Evolutionary conservation across 108 stramenopile genomes (phyloP).

Genomic region (Skeletonema grethae): DNA sequence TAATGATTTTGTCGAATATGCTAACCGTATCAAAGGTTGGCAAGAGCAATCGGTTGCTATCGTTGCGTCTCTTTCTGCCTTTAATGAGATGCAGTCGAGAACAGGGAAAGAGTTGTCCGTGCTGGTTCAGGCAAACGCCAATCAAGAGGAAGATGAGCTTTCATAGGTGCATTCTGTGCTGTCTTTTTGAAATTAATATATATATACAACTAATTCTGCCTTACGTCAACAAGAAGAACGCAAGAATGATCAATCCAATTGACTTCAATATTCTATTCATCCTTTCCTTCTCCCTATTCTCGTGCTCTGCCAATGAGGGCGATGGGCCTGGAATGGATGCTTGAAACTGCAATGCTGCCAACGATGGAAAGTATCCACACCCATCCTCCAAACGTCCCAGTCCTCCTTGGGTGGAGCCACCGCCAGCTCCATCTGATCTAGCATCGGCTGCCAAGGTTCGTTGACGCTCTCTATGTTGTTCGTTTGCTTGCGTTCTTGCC

Average conservation of each 20-base stretch:
- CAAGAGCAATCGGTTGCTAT: constrained; percentile 33
- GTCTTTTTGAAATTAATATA: background rate
- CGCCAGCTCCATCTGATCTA: constrained; percentile 1
- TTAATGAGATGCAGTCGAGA: constrained; percentile 23
- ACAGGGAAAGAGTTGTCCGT: background rate
- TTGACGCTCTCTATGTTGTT: constrained; percentile 52
- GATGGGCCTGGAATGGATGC: constrained; percentile 43
- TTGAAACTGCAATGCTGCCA: constrained; percentile 51
- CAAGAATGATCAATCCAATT: constrained; percentile 24
- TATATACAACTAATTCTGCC: background rate
- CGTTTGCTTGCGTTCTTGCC: constrained; percentile 44
- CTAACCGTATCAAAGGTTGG: constrained; percentile 36
- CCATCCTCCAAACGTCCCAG: constrained; percentile 44
- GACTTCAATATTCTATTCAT: constrained; percentile 33
- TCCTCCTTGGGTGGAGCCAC: constrained; percentile 23
- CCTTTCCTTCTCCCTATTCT: constrained; percentile 39
- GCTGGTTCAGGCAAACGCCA: background rate
- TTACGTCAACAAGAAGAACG: constrained; percentile 37
- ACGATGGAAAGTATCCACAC: constrained; percentile 42
- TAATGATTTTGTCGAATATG: constrained; percentile 39
- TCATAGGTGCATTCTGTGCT: background rate
- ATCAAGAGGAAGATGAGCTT: background rate
- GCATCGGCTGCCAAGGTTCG: constrained; percentile 37
- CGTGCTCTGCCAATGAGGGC: constrained; percentile 35
- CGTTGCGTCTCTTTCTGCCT: constrained; percentile 40